Percentiles rank a stretch among this genome's conserved stretches.
These are phyloP conservation scores for Insectozyma bohioensis DNA, from an alignment of 1,139 yeast genomes.

Conservation along the genomic window DNA sequence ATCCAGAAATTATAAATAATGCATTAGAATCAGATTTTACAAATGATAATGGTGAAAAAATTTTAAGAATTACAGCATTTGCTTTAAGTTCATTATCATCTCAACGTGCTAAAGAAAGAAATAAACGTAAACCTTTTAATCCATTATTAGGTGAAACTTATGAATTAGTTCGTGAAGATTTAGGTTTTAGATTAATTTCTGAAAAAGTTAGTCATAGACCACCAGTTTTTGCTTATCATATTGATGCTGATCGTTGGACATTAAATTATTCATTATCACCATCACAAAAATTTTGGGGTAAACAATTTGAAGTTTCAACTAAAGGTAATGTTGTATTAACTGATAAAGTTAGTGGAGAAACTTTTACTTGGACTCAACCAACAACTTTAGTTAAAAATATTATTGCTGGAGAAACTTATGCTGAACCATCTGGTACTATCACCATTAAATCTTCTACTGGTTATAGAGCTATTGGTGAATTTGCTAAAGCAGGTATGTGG, in stretches of 20 bases:
- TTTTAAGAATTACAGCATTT: conserved; percentile 75
- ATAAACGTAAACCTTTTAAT: conserved; percentile 85
- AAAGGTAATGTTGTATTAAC: conserved; percentile 64
- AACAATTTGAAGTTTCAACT: conserved; percentile 78
- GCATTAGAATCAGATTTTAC: conserved; percentile 47
- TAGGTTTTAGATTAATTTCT: conserved; percentile 64
- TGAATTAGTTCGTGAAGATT: conserved; percentile 78
- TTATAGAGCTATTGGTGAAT: conserved; percentile 65
- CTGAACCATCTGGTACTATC: conserved; percentile 80
- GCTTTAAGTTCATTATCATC: conserved; percentile 75
- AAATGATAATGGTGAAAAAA: conserved; percentile 53
- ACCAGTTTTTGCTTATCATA: conserved; percentile 75
- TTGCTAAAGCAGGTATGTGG: conserved; percentile 73
- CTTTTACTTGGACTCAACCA: conserved; percentile 80
- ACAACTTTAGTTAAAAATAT: conserved; percentile 79
- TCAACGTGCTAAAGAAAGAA: conserved; percentile 71
- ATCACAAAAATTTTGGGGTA: conserved; percentile 93
- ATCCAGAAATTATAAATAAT: conserved; percentile 61
- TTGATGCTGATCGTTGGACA: conserved; percentile 76
- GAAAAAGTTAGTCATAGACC: conserved; percentile 87
- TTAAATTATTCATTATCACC: conserved; percentile 75
- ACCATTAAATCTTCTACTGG: conserved; percentile 70
- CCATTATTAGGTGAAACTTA: conserved; percentile 87
- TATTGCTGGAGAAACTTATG: conserved; percentile 91
- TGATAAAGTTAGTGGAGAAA: conserved; percentile 63